Percentiles rank a stretch among this genome's conserved stretches.
These are phyloP conservation scores for Hypoxylon sp. DNA, from an alignment of 2,329 filamentous ascomycete genomes.

Conservation along the genomic window DNA sequence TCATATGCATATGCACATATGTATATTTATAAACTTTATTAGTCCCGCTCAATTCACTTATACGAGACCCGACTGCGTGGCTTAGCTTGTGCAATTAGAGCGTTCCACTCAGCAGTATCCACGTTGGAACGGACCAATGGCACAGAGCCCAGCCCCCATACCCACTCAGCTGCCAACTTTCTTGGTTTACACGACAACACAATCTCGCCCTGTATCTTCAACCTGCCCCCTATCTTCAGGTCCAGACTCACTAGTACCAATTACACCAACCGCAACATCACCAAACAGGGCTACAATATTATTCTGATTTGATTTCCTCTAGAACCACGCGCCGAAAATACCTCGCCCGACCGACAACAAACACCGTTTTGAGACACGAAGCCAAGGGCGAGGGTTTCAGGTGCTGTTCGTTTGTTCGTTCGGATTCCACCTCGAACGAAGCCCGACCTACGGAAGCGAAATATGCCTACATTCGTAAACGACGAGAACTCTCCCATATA, in stretches of 20 bases:
- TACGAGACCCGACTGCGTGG: constrained; percentile 32
- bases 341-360: constrained; percentile 36
- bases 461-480: constrained; percentile 70
- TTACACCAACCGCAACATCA: constrained; percentile 28
- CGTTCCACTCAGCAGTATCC: constrained; percentile 34
- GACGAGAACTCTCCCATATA: constrained; percentile 58
- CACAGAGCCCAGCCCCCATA: constrained; percentile 22
- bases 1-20: background rate
- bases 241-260: constrained; percentile 31
- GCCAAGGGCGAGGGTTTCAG: constrained; percentile 42
- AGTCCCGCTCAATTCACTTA: constrained; percentile 24
- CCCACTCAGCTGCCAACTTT: constrained; percentile 45
- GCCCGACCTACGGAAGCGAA: constrained; percentile 31
- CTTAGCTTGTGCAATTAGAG: constrained; percentile 42
- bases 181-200: constrained; percentile 44
- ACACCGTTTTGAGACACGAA: constrained; percentile 18
- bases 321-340: constrained; percentile 22
- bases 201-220: constrained; percentile 34
- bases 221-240: constrained; percentile 36
- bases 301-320: constrained; percentile 20
- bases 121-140: constrained; percentile 35
- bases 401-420: constrained; percentile 32
- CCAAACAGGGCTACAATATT: constrained; percentile 13
- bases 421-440: constrained; percentile 27
- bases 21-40: constrained; percentile 24